Percentiles rank a stretch among this genome's conserved stretches.
These are phyloP conservation scores for Penicillium egyptiacum DNA, from an alignment of 495 filamentous ascomycete species.

Conservation along the genomic window DNA sequence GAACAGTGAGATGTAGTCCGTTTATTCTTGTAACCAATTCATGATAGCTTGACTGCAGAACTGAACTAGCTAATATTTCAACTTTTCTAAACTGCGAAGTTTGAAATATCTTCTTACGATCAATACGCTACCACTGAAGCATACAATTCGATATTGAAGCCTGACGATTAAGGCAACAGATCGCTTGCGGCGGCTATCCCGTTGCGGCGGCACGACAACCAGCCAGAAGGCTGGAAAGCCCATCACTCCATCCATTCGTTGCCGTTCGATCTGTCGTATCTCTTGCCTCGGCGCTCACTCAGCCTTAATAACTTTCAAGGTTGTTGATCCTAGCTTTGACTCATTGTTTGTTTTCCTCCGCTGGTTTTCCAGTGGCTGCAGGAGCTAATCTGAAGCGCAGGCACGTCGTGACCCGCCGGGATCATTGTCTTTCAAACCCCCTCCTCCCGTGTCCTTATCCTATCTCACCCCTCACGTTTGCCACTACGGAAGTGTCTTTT, in stretches of 20 bases:
- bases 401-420: conserved; percentile 29
- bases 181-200: conserved; percentile 50
- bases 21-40: neutral
- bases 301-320: conserved; percentile 8
- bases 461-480: conserved; percentile 26
- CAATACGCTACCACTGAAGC: neutral
- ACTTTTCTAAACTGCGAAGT: neutral
- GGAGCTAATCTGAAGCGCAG: conserved; percentile 17
- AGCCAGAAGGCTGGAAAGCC: conserved; percentile 47
- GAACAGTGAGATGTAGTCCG: neutral
- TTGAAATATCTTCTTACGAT: neutral
- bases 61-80: neutral
- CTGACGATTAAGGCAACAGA: conserved; percentile 28
- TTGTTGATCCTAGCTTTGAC: conserved; percentile 12
- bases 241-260: conserved; percentile 35
- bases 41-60: neutral
- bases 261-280: conserved; percentile 21
- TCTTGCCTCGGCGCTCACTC: conserved; percentile 18
- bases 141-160: conserved; percentile 8
- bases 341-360: conserved; percentile 10
- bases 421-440: conserved; percentile 31
- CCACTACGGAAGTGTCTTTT: conserved; percentile 12
- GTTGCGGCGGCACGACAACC: conserved; percentile 49
- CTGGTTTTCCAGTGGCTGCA: conserved; percentile 19
- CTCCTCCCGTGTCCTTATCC: conserved; percentile 25